Evolutionary conservation across 2,329 filamentous ascomycete genomes (phyloP).

Genomic region (Pestalotiopsis sp.): DNA sequence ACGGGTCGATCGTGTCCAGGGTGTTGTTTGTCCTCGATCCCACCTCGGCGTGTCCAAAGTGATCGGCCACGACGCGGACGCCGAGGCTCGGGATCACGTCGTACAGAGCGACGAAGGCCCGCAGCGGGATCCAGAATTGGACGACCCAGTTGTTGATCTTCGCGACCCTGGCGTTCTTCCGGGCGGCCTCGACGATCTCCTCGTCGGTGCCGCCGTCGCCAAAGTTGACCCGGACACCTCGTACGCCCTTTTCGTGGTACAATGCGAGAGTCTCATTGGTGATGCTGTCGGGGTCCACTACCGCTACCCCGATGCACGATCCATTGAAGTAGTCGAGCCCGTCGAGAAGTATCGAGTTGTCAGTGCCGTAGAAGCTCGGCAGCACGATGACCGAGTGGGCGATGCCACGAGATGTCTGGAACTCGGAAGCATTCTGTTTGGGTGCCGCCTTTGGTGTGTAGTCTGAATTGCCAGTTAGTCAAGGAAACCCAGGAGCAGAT

Average conservation of each 20-base stretch:
- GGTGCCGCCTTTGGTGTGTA: slow-evolving; percentile 1
- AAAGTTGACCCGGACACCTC: neutral
- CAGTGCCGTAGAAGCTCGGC: neutral
- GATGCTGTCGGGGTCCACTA: neutral
- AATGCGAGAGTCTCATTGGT: neutral
- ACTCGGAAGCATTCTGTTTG: neutral
- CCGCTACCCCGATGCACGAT: neutral
- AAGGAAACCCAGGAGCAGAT: neutral
- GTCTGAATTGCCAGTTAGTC: neutral
- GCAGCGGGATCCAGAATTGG: neutral
- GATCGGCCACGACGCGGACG: neutral
- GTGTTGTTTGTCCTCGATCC: neutral
- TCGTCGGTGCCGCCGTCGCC: neutral
- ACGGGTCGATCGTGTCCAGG: neutral
- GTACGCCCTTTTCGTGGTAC: neutral
- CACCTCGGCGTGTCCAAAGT: neutral
- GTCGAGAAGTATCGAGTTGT: neutral
- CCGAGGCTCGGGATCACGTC: neutral
- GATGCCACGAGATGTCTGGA: neutral
- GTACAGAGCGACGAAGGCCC: neutral
- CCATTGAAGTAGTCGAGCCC: neutral
- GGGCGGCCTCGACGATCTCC: neutral
- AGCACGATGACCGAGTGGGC: slow-evolving; percentile 3
- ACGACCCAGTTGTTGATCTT: neutral
- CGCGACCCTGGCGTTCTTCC: neutral